A percentile compares a stretch with the other conserved stretches of the same genome.
Evolutionary conservation across 768 basidiomycete species (phyloP).

Genomic region (Trametes coccinea): DNA sequence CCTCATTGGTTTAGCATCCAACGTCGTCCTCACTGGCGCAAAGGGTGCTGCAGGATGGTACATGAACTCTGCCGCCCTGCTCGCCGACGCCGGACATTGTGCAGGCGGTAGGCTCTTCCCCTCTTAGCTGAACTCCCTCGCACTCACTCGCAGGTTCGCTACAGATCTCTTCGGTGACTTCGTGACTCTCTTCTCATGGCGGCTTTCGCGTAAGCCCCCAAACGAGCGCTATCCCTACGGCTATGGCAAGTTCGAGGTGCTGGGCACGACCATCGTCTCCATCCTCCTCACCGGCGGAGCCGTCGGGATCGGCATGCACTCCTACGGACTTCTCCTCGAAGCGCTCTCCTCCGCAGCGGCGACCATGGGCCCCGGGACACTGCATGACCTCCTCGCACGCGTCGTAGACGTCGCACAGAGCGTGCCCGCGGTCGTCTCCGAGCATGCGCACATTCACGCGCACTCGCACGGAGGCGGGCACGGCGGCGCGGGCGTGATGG

Average conservation of each 20-base stretch:
- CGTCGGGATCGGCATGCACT: constrained; percentile 86
- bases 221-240: constrained; percentile 82
- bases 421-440: constrained; percentile 42
- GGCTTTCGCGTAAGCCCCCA: constrained; percentile 78
- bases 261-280: constrained; percentile 90
- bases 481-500: constrained; percentile 45
- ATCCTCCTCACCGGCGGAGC: constrained; percentile 84
- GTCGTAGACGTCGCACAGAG: constrained; percentile 55
- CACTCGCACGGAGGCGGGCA: constrained; percentile 58
- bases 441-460: constrained; percentile 30
- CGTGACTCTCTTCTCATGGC: constrained; percentile 88
- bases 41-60: constrained; percentile 91
- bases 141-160: background rate
- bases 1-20: constrained; percentile 78
- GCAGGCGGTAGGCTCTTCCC: constrained; percentile 63
- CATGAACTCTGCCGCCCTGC: constrained; percentile 85
- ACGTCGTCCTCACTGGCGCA: constrained; percentile 75
- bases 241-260: constrained; percentile 91
- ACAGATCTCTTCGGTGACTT: constrained; percentile 86
- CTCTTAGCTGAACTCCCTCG: background rate
- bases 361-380: constrained; percentile 61
- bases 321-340: constrained; percentile 78
- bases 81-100: constrained; percentile 94
- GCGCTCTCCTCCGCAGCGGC: constrained; percentile 66
- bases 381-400: constrained; percentile 63